Base-by-base conservation (phyloP, 352 stramenopile genomes). In the Phytopythium ostracodes region DNA sequence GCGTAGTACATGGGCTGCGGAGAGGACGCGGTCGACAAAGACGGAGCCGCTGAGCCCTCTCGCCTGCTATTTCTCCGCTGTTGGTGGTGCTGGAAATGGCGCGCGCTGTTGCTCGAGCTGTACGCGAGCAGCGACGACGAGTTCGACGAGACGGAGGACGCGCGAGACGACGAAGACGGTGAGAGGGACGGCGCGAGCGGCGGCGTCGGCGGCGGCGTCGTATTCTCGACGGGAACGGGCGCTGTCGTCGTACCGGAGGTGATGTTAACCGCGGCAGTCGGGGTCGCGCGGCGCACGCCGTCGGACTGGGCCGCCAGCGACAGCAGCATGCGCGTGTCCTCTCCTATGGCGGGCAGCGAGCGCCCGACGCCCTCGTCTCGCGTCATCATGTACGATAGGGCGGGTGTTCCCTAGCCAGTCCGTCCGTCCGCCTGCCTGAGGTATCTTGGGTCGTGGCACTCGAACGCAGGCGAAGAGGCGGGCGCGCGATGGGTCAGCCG, bases 341-440 rank as follows among this genome's bases (percentile, higher is more conserved):
- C 79, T 61, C 69, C 58, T 56, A 89, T 87, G 44, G 69, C 75
- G 3, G 75, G 76, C 17, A 87, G 66, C 61, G 75, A 63, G 61
- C 68, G 53, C 22, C 42, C 57, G 8, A 53, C 43, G 14, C 11
- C 18, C 38, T 71, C 67, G 24, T 73, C 67, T 25, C 64, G 64
- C 47, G 65, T 51, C 42, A 70, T 63, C 47, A 38, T 36, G 15
- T 0, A 22, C 42, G 20, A 20, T 3, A 9, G 9, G 18, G 20
- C 42, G 6, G 38, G 6, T 20, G 4, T 4, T 47, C 42, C 42
- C 6, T 5, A 11, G 11, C 18, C 4, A 36, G 33, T n/a, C 8
- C n/a, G 20, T 5, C 42, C 22, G n/a, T 22, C 42, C 8, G 42
- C 20, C 42, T 49, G 6, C n/a, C 10, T 25, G 42, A 4, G 42